Evolutionary conservation across 1,284 basidiomycete genomes (phyloP), one percentile per base, ranked within the genome.

Genomic region (Tilletia caries): DNA sequence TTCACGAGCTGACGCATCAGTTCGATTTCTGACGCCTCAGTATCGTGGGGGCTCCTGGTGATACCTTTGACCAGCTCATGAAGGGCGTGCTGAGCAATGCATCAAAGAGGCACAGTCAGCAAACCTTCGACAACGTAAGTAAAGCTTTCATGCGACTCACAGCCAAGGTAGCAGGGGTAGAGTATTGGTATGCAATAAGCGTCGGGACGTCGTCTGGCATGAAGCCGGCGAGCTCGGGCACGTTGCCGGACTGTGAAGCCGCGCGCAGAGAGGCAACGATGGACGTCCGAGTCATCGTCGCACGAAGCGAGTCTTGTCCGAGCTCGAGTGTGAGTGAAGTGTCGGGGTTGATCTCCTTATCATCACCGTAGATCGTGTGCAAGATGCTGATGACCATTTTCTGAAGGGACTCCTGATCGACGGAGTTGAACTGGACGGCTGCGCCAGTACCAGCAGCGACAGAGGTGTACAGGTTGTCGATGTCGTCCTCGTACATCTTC

Each of bases 291-390:
- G 58, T 37, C 29, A 33, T 29, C 6, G 58, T 62, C 10, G 58
- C 58, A n/a, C 58, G 29, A 15, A 62, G 58, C 32, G 58, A 62
- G 58, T 62, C 58, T 23, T 62, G 58, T 10, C 58, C 58, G 18
- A 62, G 58, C 10, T 62, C 58, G 5, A 62, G n/a, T 2, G 58
- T 62, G 27, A 62, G 33, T 3, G 58, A 62, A 33, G 58, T 34
- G 58, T 62, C 58, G 18, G 58, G 58, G 20, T 34, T 34, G 32
- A 62, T 32, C 10, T 13, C 13, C 32, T 13, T 62, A 27, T 62
- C 58, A 6, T 34, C 58, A 6, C 58, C 58, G 32, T 62, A 62
- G 58, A 62, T 62, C 1, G 58, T n/a, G 6, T 6, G 8, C 2
- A 62, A 29, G 58, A 62, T 62, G 29, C 32, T 20, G 12, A 18